These are phyloP conservation scores for Nyssa sinensis DNA, from an alignment of 148 eudicot species.

Conservation along the genomic window DNA sequence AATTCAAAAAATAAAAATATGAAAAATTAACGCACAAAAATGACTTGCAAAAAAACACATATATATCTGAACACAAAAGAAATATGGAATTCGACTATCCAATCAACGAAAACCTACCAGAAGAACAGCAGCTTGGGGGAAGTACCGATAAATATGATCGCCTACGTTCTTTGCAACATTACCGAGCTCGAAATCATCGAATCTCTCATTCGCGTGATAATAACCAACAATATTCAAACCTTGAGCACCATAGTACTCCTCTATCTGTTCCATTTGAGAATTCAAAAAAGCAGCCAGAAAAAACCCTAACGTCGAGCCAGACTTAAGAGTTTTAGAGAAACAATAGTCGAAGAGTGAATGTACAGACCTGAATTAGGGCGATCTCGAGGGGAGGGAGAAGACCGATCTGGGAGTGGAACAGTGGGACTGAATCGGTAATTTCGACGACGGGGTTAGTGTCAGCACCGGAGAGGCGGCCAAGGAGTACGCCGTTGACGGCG, in stretches of 20 bases:
- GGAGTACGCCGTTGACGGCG: constrained; percentile 68
- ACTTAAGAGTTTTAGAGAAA: no score
- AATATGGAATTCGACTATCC: no score
- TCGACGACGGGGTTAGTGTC: constrained; percentile 39
- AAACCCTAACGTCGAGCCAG: not conserved
- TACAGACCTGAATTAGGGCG: constrained; percentile 64
- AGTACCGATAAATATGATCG: constrained; percentile 77
- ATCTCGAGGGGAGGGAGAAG: constrained; percentile 88
- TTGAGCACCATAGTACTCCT: no score
- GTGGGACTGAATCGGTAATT: constrained; percentile 74
- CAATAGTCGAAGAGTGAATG: no score
- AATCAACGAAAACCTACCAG: constrained; percentile 66
- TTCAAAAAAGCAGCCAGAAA: no score
- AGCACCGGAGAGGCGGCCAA: constrained; percentile 52
- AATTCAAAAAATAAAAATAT: no score
- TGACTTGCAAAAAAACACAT: no score
- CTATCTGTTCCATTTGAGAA: no score
- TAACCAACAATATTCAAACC: no score
- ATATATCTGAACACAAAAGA: no score
- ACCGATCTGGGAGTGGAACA: constrained; percentile 74
- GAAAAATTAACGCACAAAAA: not conserved
- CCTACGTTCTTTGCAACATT: constrained; percentile 20
- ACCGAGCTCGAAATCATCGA: not conserved
- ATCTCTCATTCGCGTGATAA: no score
- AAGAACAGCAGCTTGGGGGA: constrained; percentile 79